phyloP scores from a whole-genome alignment of 2,329 filamentous ascomycete genomes.

The Colletotrichum sansevieriae region DNA sequence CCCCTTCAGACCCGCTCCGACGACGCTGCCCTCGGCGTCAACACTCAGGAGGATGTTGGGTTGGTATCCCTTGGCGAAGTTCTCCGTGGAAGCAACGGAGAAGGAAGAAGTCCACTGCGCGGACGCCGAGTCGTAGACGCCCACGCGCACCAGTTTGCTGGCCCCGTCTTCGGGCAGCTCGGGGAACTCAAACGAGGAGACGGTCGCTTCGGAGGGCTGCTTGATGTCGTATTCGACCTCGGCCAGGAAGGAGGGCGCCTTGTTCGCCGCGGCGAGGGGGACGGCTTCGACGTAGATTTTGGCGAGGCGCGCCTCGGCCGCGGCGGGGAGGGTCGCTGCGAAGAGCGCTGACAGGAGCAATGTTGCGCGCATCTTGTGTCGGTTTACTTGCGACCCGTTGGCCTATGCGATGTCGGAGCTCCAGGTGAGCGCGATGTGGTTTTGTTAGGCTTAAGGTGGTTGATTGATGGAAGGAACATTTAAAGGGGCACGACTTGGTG shows the following conservation, averaged over 20 bases:
- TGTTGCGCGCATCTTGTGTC: constrained; percentile 56
- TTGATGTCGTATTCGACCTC: constrained; percentile 67
- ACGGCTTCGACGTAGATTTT: constrained; percentile 69
- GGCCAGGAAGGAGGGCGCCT: constrained; percentile 62
- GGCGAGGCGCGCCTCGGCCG: constrained; percentile 59
- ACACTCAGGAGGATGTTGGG: constrained; percentile 69
- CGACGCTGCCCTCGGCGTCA: constrained; percentile 57
- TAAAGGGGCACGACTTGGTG: background rate
- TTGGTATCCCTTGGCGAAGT: constrained; percentile 72
- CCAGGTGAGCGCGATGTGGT: constrained; percentile 1
- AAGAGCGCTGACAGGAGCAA: constrained; percentile 58
- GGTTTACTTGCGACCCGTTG: constrained; percentile 1
- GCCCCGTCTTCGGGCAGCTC: constrained; percentile 59
- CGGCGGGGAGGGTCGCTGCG: constrained; percentile 55
- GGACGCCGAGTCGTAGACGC: constrained; percentile 65
- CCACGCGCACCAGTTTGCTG: constrained; percentile 66
- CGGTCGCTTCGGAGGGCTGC: constrained; percentile 57
- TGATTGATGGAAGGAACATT: constrained; percentile 11
- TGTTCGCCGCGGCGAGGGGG: constrained; percentile 47
- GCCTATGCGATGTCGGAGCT: background rate
- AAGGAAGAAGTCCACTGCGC: constrained; percentile 66
- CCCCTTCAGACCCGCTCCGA: constrained; percentile 68
- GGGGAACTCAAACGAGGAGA: constrained; percentile 69
- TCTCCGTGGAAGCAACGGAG: constrained; percentile 67
- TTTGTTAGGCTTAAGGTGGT: background rate